Percentiles rank a stretch among this genome's conserved stretches.
Conservation (phyloP, 495 filamentous ascomycete genomes). For the Aspergillus olivimuriae region DNA sequence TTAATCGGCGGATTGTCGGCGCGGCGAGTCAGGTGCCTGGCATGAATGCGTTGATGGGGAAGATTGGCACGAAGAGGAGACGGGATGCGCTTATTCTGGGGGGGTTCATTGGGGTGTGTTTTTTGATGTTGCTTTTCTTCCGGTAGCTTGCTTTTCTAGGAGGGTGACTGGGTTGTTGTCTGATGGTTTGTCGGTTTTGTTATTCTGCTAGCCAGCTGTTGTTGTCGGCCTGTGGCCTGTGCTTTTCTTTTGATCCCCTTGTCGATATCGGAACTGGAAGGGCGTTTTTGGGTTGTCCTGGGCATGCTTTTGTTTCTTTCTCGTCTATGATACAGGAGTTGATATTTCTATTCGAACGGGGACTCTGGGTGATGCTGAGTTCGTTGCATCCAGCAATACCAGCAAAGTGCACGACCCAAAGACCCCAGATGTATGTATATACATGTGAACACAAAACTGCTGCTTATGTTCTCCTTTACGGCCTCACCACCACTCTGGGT, state of each 20-base stretch:
- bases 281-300: too few species aligned
- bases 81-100: slow-evolving; percentile 93
- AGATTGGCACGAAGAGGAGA: slow-evolving; percentile 93
- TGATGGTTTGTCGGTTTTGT: slow-evolving; percentile 6
- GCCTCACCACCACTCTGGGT: slow-evolving; percentile 16
- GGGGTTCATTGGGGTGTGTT: slow-evolving; percentile 83
- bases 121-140: slow-evolving; percentile 80
- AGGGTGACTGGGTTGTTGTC: neutral
- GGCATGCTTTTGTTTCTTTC: slow-evolving; percentile 3
- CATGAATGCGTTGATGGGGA: slow-evolving; percentile 84
- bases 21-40: slow-evolving; percentile 89
- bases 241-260: too few species aligned
- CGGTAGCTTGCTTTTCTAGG: slow-evolving; percentile 36
- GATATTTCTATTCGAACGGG: neutral
- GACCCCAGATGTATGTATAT: slow-evolving; percentile 14
- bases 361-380: too few species aligned
- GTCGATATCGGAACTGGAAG: too few species aligned
- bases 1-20: slow-evolving; percentile 81
- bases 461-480: slow-evolving; percentile 2
- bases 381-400: too few species aligned
- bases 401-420: neutral
- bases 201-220: slow-evolving; percentile 2
- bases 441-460: slow-evolving; percentile 10
- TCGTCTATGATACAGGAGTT: slow-evolving; percentile 9
- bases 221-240: too few species aligned